Evolutionary conservation across 805 yeast species (phyloP).

Genomic region (Candida chilensis): DNA sequence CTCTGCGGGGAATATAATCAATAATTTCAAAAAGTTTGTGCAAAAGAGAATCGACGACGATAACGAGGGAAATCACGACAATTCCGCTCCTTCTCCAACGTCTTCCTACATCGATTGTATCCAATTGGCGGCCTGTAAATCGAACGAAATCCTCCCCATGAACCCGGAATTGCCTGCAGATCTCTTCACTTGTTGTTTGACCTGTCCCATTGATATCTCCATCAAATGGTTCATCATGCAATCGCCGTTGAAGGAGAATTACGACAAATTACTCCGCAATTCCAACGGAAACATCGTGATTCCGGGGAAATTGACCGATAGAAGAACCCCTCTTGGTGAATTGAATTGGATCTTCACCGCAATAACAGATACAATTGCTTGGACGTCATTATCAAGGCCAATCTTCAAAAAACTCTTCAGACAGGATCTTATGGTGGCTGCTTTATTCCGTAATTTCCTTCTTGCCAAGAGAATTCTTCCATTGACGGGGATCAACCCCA

Average conservation of each 20-base stretch:
- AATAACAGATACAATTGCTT: constrained; percentile 94
- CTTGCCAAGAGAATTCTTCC: constrained; percentile 94
- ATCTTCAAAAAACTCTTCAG: constrained; percentile 84
- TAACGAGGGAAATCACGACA: constrained; percentile 47
- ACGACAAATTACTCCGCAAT: constrained; percentile 37
- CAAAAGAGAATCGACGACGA: constrained; percentile 87
- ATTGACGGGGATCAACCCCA: constrained; percentile 85
- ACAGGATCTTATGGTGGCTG: constrained; percentile 95
- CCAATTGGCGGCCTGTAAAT: constrained; percentile 86
- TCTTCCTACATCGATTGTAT: constrained; percentile 76
- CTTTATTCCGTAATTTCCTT: constrained; percentile 84
- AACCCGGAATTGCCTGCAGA: constrained; percentile 95
- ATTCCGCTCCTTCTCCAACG: constrained; percentile 50
- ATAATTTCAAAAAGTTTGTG: constrained; percentile 81
- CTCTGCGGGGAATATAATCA: constrained; percentile 88
- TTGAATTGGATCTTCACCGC: constrained; percentile 97
- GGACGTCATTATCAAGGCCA: constrained; percentile 86
- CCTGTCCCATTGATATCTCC: constrained; percentile 92
- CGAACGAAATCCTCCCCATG: constrained; percentile 84
- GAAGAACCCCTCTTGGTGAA: constrained; percentile 94
- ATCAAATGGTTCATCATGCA: constrained; percentile 88
- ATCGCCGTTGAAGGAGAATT: constrained; percentile 48
- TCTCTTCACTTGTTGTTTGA: constrained; percentile 87
- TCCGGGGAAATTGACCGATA: constrained; percentile 86
- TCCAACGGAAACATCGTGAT: constrained; percentile 54